A percentile compares a stretch with the other conserved stretches of the same genome.
phyloP scores from a whole-genome alignment of 306 rosid species.

The Pyrus betulifolia region DNA sequence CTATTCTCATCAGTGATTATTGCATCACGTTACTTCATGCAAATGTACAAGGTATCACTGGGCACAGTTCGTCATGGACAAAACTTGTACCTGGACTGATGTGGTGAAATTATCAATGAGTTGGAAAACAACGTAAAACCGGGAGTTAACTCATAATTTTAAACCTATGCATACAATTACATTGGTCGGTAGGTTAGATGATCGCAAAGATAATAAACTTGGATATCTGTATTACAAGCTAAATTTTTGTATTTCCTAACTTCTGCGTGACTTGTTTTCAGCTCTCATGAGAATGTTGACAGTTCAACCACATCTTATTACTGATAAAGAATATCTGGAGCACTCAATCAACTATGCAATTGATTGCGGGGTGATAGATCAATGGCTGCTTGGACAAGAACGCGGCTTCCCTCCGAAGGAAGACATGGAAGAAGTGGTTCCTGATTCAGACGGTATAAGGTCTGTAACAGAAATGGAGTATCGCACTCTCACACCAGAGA shows the following conservation, averaged over 20 bases:
- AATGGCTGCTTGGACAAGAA: constrained; percentile 61
- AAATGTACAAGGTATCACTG: not conserved
- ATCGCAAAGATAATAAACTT: not conserved
- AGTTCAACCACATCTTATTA: constrained; percentile 58
- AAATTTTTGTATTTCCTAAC: constrained; percentile 2
- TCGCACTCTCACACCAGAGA: constrained; percentile 38
- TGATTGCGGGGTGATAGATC: constrained; percentile 78
- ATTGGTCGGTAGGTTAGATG: too few relatives aligned
- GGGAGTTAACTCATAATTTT: too few relatives aligned
- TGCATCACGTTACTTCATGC: too few relatives aligned
- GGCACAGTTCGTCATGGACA: not conserved
- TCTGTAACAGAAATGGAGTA: constrained; percentile 59
- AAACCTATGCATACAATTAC: too few relatives aligned
- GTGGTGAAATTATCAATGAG: too few relatives aligned
- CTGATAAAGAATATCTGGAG: constrained; percentile 72
- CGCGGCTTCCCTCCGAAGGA: constrained; percentile 73
- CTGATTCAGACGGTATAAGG: constrained; percentile 66
- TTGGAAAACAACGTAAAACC: too few relatives aligned
- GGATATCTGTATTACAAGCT: too few relatives aligned
- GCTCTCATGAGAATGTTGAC: constrained; percentile 79
- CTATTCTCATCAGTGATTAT: too few relatives aligned
- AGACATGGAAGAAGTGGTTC: constrained; percentile 43
- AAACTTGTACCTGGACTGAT: not conserved
- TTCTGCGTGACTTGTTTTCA: constrained; percentile 29
- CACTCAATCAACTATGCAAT: constrained; percentile 70